Evolutionary conservation across 768 basidiomycete genomes (phyloP), one percentile per base, ranked within the genome.

Genomic region (Tylopilus balloui): DNA sequence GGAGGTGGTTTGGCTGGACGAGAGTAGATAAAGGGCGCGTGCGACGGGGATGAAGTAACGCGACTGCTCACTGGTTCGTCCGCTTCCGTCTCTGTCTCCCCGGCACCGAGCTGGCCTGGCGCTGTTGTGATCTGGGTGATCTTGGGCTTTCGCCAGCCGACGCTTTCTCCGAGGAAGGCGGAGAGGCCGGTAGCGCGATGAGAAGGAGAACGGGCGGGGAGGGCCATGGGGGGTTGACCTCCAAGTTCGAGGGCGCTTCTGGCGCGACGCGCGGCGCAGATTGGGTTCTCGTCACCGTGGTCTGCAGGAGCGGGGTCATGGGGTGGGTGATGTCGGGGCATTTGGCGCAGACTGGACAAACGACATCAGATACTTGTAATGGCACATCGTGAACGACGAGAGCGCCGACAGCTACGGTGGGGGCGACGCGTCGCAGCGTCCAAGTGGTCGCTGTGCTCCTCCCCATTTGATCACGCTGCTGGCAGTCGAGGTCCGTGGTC

Each of bases 41-140:
- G 14, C 19, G 13, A 38, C 20, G 46, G 29, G 39, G 31, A 50
- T 9, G 53, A 32, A 45, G 40, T 24, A 32, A 19, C 27, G 38
- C 24, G 51, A 25, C 13, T 52, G 42, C 85, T 71, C 61, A 88
- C 86, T 29, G 81, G 81, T 58, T 88, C 86, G 57, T 88, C 86
- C 12, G 78, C 73, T 61, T 89, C 87, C 0, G 87, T 88, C 61
- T 89, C 86, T 0, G 87, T 88, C 68, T 88, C 86, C 7, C 84
- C 84, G 23, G 83, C 84, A 52, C 86, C 81, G 34, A 70, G 59
- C 47, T 71, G 71, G 3, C 76, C 83, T 15, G 78, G 79, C 0
- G 78, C 72, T 0, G 86, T 88, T n/a, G 78, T 83, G 58, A 88
- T 86, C 49, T 67, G 66, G 1, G 51, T 47, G 28, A 64, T 66